These are phyloP conservation scores for Santalum album DNA, from an alignment of 164 flowering plant genomes.

Conservation along the genomic window DNA sequence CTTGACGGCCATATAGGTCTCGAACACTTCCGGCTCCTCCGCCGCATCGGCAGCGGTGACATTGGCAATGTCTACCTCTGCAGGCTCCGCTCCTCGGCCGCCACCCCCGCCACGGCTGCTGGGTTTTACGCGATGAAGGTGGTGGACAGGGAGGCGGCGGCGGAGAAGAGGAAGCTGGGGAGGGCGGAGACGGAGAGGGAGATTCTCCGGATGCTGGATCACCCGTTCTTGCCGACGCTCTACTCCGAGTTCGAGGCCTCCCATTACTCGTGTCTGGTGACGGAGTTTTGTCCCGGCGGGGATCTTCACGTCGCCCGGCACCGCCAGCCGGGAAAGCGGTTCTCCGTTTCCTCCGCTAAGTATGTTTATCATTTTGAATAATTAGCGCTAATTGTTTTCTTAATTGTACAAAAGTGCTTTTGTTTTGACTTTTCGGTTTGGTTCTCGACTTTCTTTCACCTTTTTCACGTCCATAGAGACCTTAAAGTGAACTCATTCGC, in stretches of 20 bases:
- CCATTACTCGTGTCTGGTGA: constrained; percentile 75
- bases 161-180: constrained; percentile 48
- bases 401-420: too few species aligned
- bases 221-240: constrained; percentile 79
- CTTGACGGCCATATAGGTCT: constrained; percentile 43
- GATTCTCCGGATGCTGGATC: constrained; percentile 69
- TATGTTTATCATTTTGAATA: constrained; percentile 27
- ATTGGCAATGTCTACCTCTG: constrained; percentile 76
- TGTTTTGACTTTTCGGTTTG: too few species aligned
- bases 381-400: too few species aligned
- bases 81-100: constrained; percentile 38
- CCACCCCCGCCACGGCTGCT: neutral
- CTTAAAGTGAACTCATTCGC: too few species aligned
- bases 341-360: constrained; percentile 62
- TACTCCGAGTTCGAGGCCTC: constrained; percentile 75
- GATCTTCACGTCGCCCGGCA: constrained; percentile 60
- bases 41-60: constrained; percentile 71
- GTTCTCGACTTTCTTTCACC: too few species aligned
- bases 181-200: constrained; percentile 89
- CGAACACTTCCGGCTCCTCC: constrained; percentile 58
- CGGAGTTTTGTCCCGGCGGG: constrained; percentile 94
- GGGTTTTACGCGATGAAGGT: constrained; percentile 78
- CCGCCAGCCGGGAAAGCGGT: constrained; percentile 50
- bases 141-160: constrained; percentile 74
- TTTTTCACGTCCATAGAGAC: too few species aligned